Conservation (phyloP, 108 stramenopile species). For the Nitzschia putrida region DNA sequence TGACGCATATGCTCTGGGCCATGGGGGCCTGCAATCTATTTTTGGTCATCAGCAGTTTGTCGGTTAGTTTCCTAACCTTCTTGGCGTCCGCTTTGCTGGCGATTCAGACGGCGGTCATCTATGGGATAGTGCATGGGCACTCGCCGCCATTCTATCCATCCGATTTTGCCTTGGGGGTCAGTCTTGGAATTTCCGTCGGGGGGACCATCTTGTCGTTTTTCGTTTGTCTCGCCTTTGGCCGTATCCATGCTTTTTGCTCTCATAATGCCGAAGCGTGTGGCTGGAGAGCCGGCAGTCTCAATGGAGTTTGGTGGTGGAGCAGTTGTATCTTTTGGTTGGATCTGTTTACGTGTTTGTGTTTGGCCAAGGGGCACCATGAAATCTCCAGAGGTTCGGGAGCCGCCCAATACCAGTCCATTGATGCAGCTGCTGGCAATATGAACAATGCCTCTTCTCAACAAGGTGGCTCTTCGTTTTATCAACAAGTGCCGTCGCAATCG, state of each 20-base stretch:
- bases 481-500: too few relatives aligned
- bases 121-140: constrained; percentile 8
- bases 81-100: constrained; percentile 34
- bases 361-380: constrained; percentile 30
- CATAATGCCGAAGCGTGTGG: constrained; percentile 19
- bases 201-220: constrained; percentile 26
- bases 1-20: constrained; percentile 35
- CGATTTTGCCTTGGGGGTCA: constrained; percentile 47
- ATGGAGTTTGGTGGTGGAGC: constrained; percentile 47
- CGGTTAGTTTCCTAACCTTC: constrained; percentile 26
- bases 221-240: constrained; percentile 14
- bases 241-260: constrained; percentile 14
- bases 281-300: constrained; percentile 2
- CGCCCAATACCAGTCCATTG: constrained; percentile 15
- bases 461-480: too few relatives aligned
- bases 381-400: constrained; percentile 10
- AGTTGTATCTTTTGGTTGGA: constrained; percentile 41
- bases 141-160: constrained; percentile 32
- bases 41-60: constrained; percentile 32
- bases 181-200: constrained; percentile 44
- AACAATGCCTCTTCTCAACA: background rate
- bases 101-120: constrained; percentile 19
- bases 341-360: constrained; percentile 22
- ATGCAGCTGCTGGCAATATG: constrained; percentile 1
- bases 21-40: constrained; percentile 41